phyloP scores from a whole-genome alignment of 2,329 filamentous ascomycete genomes.

The Trichoderma sp. region DNA sequence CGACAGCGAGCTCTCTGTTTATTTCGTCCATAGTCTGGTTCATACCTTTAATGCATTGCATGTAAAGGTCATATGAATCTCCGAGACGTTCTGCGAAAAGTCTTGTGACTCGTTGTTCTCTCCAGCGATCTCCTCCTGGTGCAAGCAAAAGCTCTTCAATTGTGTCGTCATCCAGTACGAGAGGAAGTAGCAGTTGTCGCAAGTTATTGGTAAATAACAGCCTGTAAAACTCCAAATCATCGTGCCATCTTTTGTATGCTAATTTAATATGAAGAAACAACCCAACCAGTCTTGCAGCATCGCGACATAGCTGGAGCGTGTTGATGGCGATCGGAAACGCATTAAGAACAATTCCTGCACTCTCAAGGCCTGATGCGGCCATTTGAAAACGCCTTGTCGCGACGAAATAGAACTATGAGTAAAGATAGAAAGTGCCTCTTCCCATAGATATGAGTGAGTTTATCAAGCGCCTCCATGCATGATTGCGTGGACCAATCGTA shows the following conservation, averaged over 20 bases:
- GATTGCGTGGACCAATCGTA: neutral
- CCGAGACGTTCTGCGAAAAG: conserved; percentile 30
- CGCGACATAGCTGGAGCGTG: neutral
- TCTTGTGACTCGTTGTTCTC: conserved; percentile 25
- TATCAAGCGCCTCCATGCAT: neutral
- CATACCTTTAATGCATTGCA: conserved; percentile 30
- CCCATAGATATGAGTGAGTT: neutral
- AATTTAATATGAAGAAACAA: neutral
- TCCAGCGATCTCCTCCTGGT: conserved; percentile 33
- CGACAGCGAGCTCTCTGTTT: conserved; percentile 32
- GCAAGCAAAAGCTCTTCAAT: neutral
- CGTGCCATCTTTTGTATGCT: neutral
- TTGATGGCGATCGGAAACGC: neutral
- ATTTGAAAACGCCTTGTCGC: neutral
- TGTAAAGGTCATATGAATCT: conserved; percentile 31
- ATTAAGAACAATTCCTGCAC: neutral
- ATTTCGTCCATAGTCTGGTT: conserved; percentile 29
- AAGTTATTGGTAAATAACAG: neutral
- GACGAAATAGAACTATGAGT: neutral
- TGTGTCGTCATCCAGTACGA: neutral
- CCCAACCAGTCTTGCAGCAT: neutral
- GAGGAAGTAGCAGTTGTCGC: neutral
- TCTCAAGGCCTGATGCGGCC: neutral
- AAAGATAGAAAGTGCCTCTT: neutral
- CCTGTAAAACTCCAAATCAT: neutral